phyloP scores from a whole-genome alignment of 192 early-diverging fungal species.

The Diversispora eburnea region DNA sequence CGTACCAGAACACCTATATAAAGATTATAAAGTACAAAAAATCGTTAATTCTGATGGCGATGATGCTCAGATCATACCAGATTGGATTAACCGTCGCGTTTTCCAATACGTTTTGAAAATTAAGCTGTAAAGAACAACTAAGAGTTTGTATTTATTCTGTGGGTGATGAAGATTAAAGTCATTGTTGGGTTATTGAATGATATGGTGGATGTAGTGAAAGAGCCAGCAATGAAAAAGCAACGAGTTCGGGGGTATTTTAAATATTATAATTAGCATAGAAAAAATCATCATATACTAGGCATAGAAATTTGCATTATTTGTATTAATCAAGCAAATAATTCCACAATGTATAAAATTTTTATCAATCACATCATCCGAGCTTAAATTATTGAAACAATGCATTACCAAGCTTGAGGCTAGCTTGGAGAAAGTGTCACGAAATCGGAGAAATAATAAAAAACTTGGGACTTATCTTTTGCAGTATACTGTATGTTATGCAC shows the following conservation, averaged over 20 bases:
- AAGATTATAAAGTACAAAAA: neutral
- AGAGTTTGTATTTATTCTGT: conserved; percentile 1
- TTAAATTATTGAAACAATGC: too few species aligned
- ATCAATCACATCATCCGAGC: too few species aligned
- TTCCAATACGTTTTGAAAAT: conserved; percentile 22
- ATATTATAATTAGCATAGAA: neutral
- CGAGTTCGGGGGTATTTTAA: conserved; percentile 2
- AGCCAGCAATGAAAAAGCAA: conserved; percentile 14
- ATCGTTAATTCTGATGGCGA: conserved; percentile 2
- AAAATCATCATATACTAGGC: too few species aligned
- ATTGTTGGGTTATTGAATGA: neutral
- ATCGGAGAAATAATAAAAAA: too few species aligned
- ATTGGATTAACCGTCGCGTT: neutral
- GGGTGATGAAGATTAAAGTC: neutral
- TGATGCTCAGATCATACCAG: neutral
- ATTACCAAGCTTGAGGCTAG: too few species aligned
- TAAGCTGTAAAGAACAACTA: conserved; percentile 6
- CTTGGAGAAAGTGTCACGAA: too few species aligned
- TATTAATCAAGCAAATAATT: too few species aligned
- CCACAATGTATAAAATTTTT: too few species aligned
- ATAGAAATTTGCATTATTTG: too few species aligned
- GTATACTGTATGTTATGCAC: too few species aligned
- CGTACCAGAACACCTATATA: neutral
- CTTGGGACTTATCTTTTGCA: too few species aligned
- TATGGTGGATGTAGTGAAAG: neutral